Percentiles rank a stretch among this genome's conserved stretches.
Evolutionary conservation across 2,329 filamentous ascomycete genomes (phyloP).

Genomic region (Phyllachora maydis): DNA sequence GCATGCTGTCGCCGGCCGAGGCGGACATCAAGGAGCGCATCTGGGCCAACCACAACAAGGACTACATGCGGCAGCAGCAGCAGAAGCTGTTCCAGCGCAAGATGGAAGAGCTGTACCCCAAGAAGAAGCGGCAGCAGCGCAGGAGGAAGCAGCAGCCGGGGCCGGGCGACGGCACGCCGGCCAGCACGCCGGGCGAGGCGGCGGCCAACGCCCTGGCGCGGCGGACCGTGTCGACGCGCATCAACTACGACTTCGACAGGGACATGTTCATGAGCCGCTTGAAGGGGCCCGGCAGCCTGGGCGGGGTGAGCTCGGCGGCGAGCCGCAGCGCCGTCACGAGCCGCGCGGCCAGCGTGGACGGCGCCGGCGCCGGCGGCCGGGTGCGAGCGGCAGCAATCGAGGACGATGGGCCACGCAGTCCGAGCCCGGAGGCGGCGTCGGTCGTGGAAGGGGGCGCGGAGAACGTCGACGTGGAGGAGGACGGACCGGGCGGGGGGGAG

Average conservation of each 20-base stretch:
- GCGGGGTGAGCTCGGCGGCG: conserved; percentile 4
- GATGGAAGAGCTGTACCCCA: conserved; percentile 23
- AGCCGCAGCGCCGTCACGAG: conserved; percentile 9
- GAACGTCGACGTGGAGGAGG: too few relatives aligned
- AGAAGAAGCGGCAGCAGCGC: conserved; percentile 31
- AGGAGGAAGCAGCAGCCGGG: conserved; percentile 34
- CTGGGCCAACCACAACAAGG: conserved; percentile 89
- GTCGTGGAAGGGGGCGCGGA: too few relatives aligned
- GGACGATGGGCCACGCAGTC: too few relatives aligned
- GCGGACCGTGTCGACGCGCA: conserved; percentile 49
- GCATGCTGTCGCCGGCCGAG: conserved; percentile 54
- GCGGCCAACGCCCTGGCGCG: conserved; percentile 47
- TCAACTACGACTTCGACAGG: conserved; percentile 42
- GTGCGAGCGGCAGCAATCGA: conserved; percentile 1
- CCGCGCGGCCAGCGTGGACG: conserved; percentile 11
- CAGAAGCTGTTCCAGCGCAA: conserved; percentile 63
- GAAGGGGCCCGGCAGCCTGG: too few relatives aligned
- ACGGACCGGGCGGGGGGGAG: too few relatives aligned
- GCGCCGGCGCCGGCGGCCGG: conserved; percentile 1
- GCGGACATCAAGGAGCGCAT: conserved; percentile 70
- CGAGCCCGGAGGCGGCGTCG: too few relatives aligned
- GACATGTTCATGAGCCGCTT: conserved; percentile 39
- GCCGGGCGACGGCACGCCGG: conserved; percentile 42
- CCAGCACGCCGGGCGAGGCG: conserved; percentile 47
- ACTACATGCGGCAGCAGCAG: conserved; percentile 76